Evolutionary conservation across 495 filamentous ascomycete genomes (phyloP).

Genomic region (Pseudevernia furfuracea): DNA sequence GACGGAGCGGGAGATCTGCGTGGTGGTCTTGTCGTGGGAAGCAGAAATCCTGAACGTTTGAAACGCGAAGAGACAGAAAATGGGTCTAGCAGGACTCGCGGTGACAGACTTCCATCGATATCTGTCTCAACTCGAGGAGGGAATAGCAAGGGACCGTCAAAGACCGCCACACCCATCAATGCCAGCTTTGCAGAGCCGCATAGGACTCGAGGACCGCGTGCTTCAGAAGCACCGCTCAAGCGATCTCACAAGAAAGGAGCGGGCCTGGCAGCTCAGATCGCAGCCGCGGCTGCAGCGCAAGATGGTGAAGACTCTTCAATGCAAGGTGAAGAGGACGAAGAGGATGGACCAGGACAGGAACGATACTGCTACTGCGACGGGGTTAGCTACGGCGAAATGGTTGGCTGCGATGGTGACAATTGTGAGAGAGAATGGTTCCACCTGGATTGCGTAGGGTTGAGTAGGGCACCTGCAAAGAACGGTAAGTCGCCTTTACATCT

Average conservation of each 20-base stretch:
- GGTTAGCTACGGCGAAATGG: slow-evolving; percentile 94
- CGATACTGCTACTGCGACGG: slow-evolving; percentile 86
- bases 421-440: slow-evolving; percentile 96
- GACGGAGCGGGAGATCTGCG: slow-evolving; percentile 24
- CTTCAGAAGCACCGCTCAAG: slow-evolving; percentile 41
- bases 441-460: slow-evolving; percentile 81
- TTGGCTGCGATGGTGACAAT: slow-evolving; percentile 85
- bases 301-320: slow-evolving; percentile 27
- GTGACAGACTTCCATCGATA: slow-evolving; percentile 21
- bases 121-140: slow-evolving; percentile 24
- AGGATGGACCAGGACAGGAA: slow-evolving; percentile 56
- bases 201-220: slow-evolving; percentile 35
- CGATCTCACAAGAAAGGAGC: slow-evolving; percentile 64
- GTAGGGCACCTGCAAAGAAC: slow-evolving; percentile 74
- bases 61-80: slow-evolving; percentile 23
- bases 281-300: slow-evolving; percentile 38
- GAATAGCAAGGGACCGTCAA: slow-evolving; percentile 37
- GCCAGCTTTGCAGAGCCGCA: slow-evolving; percentile 35
- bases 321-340: slow-evolving; percentile 26
- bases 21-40: slow-evolving; percentile 18
- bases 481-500: slow-evolving; percentile 47
- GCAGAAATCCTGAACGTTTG: slow-evolving; percentile 18
- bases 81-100: slow-evolving; percentile 13
- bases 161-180: slow-evolving; percentile 51
- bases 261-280: slow-evolving; percentile 30